Evolutionary conservation across 1,284 basidiomycete genomes (phyloP).

Genomic region (Trichosporon inkin): DNA sequence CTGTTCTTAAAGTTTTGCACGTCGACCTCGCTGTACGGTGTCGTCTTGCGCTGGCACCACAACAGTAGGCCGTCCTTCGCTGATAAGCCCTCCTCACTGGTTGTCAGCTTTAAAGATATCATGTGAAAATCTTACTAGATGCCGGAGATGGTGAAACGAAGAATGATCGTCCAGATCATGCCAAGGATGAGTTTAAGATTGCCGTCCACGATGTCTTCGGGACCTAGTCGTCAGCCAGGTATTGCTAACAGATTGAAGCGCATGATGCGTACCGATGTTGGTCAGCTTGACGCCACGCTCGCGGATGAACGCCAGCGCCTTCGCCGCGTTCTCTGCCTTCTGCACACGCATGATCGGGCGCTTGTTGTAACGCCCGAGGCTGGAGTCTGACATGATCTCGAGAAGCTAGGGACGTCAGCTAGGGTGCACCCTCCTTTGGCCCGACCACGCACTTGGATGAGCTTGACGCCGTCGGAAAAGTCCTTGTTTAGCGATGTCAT

Average conservation of each 20-base stretch:
- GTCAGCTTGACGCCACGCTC: conserved; percentile 92
- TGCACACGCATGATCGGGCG: conserved; percentile 88
- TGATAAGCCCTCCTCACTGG: conserved; percentile 90
- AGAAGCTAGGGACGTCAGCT: conserved; percentile 58
- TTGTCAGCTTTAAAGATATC: conserved; percentile 2
- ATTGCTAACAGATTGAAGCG: background rate
- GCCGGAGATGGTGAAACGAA: conserved; percentile 95
- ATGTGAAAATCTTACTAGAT: conserved; percentile 66
- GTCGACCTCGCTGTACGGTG: conserved; percentile 80
- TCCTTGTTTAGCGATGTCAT: conserved; percentile 87
- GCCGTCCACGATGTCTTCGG: conserved; percentile 89
- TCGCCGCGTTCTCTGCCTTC: conserved; percentile 96
- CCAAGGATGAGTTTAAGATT: conserved; percentile 95
- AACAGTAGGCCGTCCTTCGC: conserved; percentile 93
- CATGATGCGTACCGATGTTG: conserved; percentile 73
- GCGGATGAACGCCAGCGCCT: conserved; percentile 91
- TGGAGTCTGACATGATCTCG: conserved; percentile 94
- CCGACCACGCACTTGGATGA: conserved; percentile 61
- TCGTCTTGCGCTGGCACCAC: conserved; percentile 97
- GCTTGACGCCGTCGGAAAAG: conserved; percentile 87
- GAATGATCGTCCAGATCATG: conserved; percentile 98
- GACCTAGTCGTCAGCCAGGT: conserved; percentile 21
- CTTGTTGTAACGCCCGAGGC: conserved; percentile 85
- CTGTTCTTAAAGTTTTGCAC: conserved; percentile 89
- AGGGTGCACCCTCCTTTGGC: too few relatives aligned